Conservation (phyloP, 2,329 filamentous ascomycete species). For the Chaetomium sp. region DNA sequence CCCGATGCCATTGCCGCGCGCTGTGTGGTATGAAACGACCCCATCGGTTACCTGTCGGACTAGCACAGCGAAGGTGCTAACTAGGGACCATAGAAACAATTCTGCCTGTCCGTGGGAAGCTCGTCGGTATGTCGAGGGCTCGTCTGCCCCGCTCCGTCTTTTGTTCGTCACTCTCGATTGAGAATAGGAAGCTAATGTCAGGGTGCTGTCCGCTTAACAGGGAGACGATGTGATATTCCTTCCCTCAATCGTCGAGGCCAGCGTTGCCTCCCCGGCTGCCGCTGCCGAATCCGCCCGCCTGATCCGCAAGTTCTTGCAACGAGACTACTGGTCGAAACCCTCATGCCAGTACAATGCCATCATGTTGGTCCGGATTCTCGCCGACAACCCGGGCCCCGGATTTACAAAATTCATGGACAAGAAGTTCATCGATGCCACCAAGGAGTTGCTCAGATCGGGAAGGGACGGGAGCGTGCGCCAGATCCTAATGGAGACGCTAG, state of each 20-base stretch:
- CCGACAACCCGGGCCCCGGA: conserved; percentile 84
- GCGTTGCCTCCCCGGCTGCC: conserved; percentile 86
- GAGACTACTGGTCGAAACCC: conserved; percentile 65
- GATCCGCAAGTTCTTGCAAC: conserved; percentile 80
- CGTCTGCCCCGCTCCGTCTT: background rate
- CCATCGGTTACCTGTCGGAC: conserved; percentile 13
- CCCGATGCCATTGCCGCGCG: conserved; percentile 68
- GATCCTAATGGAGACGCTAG: conserved; percentile 83
- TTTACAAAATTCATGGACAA: conserved; percentile 91
- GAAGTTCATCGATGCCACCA: conserved; percentile 76
- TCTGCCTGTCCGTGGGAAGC: conserved; percentile 74
- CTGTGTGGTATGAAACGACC: conserved; percentile 61
- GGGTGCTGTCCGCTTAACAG: conserved; percentile 43
- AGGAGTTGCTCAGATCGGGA: conserved; percentile 71
- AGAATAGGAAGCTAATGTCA: conserved; percentile 9
- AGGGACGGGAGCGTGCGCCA: conserved; percentile 78
- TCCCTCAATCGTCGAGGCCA: conserved; percentile 89
- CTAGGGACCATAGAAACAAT: conserved; percentile 62
- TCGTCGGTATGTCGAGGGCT: conserved; percentile 50
- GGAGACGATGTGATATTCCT: conserved; percentile 91
- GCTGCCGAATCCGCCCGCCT: conserved; percentile 78
- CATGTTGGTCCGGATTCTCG: conserved; percentile 90
- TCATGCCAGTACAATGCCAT: conserved; percentile 92
- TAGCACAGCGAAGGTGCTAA: conserved; percentile 23
- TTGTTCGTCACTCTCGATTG: too few relatives aligned